Evolutionary conservation across 768 basidiomycete species (phyloP), one percentile per base, ranked within the genome.

Genomic region (Trametes meyenii): DNA sequence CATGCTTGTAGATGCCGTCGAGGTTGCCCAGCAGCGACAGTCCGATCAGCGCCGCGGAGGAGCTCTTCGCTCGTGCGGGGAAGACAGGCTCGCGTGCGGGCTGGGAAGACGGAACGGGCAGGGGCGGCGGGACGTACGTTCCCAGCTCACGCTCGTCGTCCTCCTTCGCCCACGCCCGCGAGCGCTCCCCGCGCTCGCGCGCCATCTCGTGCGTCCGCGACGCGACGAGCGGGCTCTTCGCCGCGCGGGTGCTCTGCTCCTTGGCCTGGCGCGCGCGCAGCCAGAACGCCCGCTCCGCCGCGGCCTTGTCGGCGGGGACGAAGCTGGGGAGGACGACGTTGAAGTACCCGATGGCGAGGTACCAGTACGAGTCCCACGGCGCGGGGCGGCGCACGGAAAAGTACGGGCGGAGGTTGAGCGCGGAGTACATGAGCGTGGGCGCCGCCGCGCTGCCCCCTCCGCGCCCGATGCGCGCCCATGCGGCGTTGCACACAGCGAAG

Each of bases 21-120:
- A 94, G 77, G 70, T 92, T 94, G 1, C 92, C 92, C n/a, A 94
- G 79, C 62, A 95, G 79, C 5, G 92, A 94, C 46, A 93, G 74
- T 0, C 92, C 92, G 60, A 93, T 81, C 50, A 94, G 78, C 11
- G 88, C 89, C 1, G 73, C 72, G 1, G 85, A 85, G 23, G 89
- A 85, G 0, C 77, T 75, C 53, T 76, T 80, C 5, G 74, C 60
- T 12, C 69, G 66, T 2, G 55, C 63, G 24, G 70, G 70, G 21
- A 74, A 50, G 72, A 66, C 60, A 51, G 49, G 46, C 62, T 62
- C 58, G 38, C 35, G 42, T 66, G 70, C 42, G 61, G 36, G 36
- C 61, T 51, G 17, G 62, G 35, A 26, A 69, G 48, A 7, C 29
- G 40, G 13, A 35, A 55, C 36, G 0, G 45, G 35, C 70, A 70